Conservation (phyloP, 192 early-diverging fungal genomes). For the Mortierella antarctica region DNA sequence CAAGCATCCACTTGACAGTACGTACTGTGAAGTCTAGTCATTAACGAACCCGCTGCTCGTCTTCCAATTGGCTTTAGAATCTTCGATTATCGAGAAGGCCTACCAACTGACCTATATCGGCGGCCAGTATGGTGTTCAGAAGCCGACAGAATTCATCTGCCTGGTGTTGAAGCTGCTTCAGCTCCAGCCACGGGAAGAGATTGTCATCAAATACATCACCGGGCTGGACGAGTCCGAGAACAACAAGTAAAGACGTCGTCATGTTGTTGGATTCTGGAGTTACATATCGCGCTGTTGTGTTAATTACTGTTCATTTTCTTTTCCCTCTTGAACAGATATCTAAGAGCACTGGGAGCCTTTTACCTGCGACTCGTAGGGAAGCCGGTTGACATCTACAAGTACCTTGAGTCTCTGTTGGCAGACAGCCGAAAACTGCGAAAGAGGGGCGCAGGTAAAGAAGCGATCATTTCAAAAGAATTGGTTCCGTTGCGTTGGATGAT, state of each 20-base stretch:
- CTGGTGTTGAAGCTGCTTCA: conserved; percentile 90
- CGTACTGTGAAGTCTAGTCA: not conserved
- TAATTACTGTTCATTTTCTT: not conserved
- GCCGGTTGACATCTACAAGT: conserved; percentile 82
- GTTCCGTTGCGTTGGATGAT: not conserved
- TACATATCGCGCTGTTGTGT: not conserved
- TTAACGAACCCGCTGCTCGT: not conserved
- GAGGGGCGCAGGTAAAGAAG: conserved; percentile 55
- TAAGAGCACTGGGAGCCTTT: conserved; percentile 90
- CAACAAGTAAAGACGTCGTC: conserved; percentile 37
- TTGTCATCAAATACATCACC: conserved; percentile 84
- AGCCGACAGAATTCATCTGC: conserved; percentile 93
- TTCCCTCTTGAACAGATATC: conserved; percentile 60
- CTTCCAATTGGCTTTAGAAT: conserved; percentile 59
- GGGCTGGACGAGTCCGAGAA: conserved; percentile 42
- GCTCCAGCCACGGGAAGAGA: conserved; percentile 90
- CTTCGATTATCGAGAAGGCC: conserved; percentile 91
- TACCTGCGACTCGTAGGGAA: conserved; percentile 87
- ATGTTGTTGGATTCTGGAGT: not conserved
- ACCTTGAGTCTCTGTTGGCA: conserved; percentile 85
- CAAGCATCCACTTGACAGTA: not conserved
- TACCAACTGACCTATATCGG: conserved; percentile 78
- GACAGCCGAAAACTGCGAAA: conserved; percentile 89
- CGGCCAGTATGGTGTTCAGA: conserved; percentile 86
- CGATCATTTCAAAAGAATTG: not conserved